A percentile compares a stretch with the other conserved stretches of the same genome.
These are phyloP conservation scores for Metschnikowia proteae DNA, from an alignment of 805 yeast species.

Conservation along the genomic window DNA sequence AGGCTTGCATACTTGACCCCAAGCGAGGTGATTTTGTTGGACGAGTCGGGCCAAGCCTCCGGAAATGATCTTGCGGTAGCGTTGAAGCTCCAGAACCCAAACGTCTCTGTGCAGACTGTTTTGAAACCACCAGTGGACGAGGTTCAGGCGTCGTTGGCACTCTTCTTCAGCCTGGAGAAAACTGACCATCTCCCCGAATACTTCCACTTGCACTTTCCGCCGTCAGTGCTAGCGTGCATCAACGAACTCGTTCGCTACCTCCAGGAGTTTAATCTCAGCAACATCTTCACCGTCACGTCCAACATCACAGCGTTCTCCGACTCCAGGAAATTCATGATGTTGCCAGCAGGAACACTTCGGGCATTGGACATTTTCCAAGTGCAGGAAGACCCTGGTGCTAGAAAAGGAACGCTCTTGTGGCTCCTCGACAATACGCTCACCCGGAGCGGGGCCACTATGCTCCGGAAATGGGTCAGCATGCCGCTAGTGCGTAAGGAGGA, in stretches of 20 bases:
- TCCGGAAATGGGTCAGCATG: constrained; percentile 68
- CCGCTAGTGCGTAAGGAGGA: constrained; percentile 58
- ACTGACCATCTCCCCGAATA: constrained; percentile 20
- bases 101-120: constrained; percentile 9
- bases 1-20: constrained; percentile 73
- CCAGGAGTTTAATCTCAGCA: constrained; percentile 57
- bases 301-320: constrained; percentile 52
- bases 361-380: constrained; percentile 75
- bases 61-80: constrained; percentile 28
- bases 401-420: constrained; percentile 74
- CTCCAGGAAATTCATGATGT: constrained; percentile 46
- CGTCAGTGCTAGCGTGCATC: constrained; percentile 34
- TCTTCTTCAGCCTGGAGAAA: constrained; percentile 18
- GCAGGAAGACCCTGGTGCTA: constrained; percentile 47
- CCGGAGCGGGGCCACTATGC: constrained; percentile 63
- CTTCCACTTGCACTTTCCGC: constrained; percentile 21
- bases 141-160: constrained; percentile 18
- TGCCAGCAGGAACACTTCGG: constrained; percentile 62
- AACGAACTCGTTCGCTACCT: constrained; percentile 52
- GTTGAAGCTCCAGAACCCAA: constrained; percentile 17
- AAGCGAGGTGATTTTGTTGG: constrained; percentile 57
- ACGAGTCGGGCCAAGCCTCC: constrained; percentile 24
- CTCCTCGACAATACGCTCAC: constrained; percentile 78
- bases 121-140: constrained; percentile 2
- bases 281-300: constrained; percentile 48